phyloP scores from a whole-genome alignment of 441 rosid genomes.

The Rhodomyrtus psidioides region DNA sequence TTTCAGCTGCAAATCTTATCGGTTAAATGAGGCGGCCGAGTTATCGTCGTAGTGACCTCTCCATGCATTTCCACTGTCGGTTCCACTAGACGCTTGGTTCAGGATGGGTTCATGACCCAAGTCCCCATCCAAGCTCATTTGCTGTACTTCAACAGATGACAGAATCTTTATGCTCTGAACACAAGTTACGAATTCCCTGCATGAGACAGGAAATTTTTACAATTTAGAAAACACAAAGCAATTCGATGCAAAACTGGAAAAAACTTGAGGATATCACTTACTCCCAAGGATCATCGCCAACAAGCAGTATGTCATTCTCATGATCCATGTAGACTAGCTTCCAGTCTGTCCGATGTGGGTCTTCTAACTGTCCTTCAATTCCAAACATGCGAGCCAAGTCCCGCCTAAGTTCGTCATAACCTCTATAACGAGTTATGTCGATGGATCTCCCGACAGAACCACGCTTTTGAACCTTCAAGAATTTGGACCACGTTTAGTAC shows the following conservation, averaged over 20 bases:
- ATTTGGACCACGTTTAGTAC: constrained; percentile 4
- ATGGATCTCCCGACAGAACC: constrained; percentile 98
- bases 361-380: constrained; percentile 92
- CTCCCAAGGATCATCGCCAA: constrained; percentile 99
- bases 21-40: constrained; percentile 80
- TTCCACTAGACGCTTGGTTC: constrained; percentile 79
- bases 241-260: background rate
- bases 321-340: constrained; percentile 89
- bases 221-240: background rate
- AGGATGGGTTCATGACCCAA: constrained; percentile 56
- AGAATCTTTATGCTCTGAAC: constrained; percentile 94
- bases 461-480: constrained; percentile 81
- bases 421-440: constrained; percentile 78
- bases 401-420: constrained; percentile 77
- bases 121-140: constrained; percentile 93
- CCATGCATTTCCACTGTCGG: constrained; percentile 85
- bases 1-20: constrained; percentile 22
- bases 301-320: constrained; percentile 86
- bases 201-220: background rate
- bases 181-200: constrained; percentile 86
- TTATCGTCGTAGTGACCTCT: constrained; percentile 75
- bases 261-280: constrained; percentile 27
- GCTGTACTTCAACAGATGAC: constrained; percentile 91
- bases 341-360: constrained; percentile 89
- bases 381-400: constrained; percentile 95